Base-by-base conservation (phyloP, 371 early-diverging fungal genomes). In the Thermomucor indicae-seudaticae region DNA sequence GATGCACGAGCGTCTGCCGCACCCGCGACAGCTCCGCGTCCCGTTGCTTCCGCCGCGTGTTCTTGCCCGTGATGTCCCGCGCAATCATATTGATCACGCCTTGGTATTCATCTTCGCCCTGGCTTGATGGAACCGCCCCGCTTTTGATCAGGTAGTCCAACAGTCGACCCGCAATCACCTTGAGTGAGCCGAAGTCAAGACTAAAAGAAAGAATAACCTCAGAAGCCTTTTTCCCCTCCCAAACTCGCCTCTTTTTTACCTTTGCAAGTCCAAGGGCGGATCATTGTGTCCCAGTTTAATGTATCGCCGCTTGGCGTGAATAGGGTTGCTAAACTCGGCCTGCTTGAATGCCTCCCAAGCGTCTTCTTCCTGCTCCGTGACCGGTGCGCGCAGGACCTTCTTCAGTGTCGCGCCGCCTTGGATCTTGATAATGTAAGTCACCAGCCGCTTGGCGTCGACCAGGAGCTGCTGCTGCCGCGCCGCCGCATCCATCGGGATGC, bases 21-120 rank as follows among this genome's bases (percentile, higher is more conserved):
- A 96, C 77, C 32, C 83, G 77, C 16, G 67, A 58, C 41, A 92
- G 59, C 55, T 97, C 97, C 1, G 67, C 60, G 4, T 83, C 74
- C 17, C 95, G 80, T 57, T 89, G 85, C 30, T 81, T 62, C 24
- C 96, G 85, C 6, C 95, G 84, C 14, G 87, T 76, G 55, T 93
- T 90, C 70, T 96, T 96, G 51, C 90, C 93, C 19, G 93, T 83
- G 68, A 98, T 92, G 61, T 96, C 96, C 43, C 72, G 75, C 1
- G 92, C 96, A 59, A 98, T 94, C 44, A 88, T 74, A 53, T 91
- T 94, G 41, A 98, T 75, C 72, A 98, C 83, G 25, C 86, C 89
- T 67, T 96, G 96, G 65, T 93, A 95, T n/a, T 41, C 43, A 16
- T 43, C 46, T 14, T 69, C 61, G 24, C 57, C 52, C n/a, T n/a